A percentile compares a stretch with the other conserved stretches of the same genome.
Conservation (phyloP, 306 rosid species). For the Vigna unguiculata region DNA sequence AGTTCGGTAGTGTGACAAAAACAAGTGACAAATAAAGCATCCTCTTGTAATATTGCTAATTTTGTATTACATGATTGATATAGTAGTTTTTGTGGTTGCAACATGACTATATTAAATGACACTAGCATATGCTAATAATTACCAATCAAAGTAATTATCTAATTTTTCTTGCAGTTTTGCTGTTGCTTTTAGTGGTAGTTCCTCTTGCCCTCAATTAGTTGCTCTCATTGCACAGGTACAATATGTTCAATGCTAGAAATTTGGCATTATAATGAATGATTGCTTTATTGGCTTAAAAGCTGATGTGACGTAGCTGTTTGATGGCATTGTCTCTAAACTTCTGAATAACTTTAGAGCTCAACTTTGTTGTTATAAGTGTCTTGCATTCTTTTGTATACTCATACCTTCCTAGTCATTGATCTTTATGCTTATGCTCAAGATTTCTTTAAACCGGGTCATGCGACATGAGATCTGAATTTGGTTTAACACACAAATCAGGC, state of each 20-base stretch:
- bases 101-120: slow-evolving; percentile 40
- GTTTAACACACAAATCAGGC: no score
- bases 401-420: slow-evolving; percentile 16
- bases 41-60: slow-evolving; percentile 1
- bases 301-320: slow-evolving; percentile 29
- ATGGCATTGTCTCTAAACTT: slow-evolving; percentile 29
- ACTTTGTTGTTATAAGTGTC: slow-evolving; percentile 8
- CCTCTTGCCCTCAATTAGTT: slow-evolving; percentile 88
- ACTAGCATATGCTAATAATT: slow-evolving; percentile 30
- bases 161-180: slow-evolving; percentile 71
- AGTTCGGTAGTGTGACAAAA: slow-evolving; percentile 26
- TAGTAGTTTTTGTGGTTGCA: slow-evolving; percentile 18
- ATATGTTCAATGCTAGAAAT: slow-evolving; percentile 28
- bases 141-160: slow-evolving; percentile 31
- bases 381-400: slow-evolving; percentile 29
- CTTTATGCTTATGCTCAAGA: slow-evolving; percentile 28
- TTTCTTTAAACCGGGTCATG: not conserved
- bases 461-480: no score
- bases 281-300: slow-evolving; percentile 36
- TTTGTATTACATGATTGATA: slow-evolving; percentile 12
- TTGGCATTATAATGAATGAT: slow-evolving; percentile 34
- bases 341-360: slow-evolving; percentile 5
- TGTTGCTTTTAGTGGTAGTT: slow-evolving; percentile 81
- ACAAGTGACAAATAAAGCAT: slow-evolving; percentile 6
- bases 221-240: slow-evolving; percentile 97